These are phyloP conservation scores for Leishmania turanica DNA, from an alignment of 208 protist species.

Conservation along the genomic window DNA sequence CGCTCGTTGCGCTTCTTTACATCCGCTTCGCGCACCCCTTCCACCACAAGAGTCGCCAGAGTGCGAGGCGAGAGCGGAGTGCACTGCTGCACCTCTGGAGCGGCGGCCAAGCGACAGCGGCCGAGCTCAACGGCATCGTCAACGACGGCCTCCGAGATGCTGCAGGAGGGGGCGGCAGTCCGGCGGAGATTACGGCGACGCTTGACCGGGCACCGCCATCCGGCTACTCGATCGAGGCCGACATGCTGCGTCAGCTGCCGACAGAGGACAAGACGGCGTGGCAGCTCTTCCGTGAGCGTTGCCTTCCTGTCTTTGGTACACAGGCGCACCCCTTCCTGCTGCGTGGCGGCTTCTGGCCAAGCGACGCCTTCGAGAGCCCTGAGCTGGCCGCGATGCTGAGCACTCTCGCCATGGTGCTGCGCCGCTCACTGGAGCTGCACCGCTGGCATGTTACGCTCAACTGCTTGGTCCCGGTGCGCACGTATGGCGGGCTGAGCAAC, in stretches of 20 bases:
- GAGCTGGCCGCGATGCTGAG: conserved; percentile 75
- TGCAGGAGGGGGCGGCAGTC: not conserved
- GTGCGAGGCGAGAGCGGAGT: conserved; percentile 61
- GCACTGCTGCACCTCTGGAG: conserved; percentile 79
- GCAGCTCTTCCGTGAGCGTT: conserved; percentile 88
- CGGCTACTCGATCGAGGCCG: conserved; percentile 34
- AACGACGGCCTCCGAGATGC: not conserved
- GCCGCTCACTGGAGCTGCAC: conserved; percentile 83
- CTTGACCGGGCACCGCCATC: not conserved
- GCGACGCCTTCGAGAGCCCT: conserved; percentile 82
- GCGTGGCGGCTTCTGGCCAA: conserved; percentile 89
- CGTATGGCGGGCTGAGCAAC: conserved; percentile 78
- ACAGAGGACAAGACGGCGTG: conserved; percentile 87
- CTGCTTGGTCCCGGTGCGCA: conserved; percentile 82
- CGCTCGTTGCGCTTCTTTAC: conserved; percentile 86
- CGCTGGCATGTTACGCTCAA: conserved; percentile 87
- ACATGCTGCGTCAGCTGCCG: conserved; percentile 63
- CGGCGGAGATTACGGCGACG: not conserved
- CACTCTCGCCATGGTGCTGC: conserved; percentile 71
- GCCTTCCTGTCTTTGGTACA: conserved; percentile 75
- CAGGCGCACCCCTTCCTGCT: conserved; percentile 83
- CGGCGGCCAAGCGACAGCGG: conserved; percentile 32
- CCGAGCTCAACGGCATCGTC: conserved; percentile 13
- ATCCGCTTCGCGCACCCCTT: conserved; percentile 88
- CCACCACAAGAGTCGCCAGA: conserved; percentile 83